phyloP scores from a whole-genome alignment of 352 stramenopile species.

The Globisporangium apiculatum region DNA sequence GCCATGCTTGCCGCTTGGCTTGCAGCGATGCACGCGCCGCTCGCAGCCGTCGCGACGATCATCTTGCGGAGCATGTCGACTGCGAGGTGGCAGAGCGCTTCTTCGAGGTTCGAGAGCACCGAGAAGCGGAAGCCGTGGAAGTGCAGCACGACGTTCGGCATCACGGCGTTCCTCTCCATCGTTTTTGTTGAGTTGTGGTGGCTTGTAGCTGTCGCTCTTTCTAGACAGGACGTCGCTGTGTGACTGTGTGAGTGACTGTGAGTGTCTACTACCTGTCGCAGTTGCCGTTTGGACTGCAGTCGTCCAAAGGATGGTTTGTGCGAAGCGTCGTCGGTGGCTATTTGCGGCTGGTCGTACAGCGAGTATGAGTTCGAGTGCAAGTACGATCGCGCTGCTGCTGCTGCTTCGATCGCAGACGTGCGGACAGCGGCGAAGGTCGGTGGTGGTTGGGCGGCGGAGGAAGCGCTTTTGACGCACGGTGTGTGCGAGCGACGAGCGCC shows the following conservation, averaged over 20 bases:
- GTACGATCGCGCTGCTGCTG: background rate
- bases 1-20: slow-evolving; percentile 10
- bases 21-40: slow-evolving; percentile 8
- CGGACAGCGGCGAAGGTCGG: background rate
- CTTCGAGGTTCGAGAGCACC: slow-evolving; percentile 17
- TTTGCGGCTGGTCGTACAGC: background rate
- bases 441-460: background rate
- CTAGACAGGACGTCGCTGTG: slow-evolving; percentile 10
- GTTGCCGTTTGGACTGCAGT: background rate
- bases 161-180: slow-evolving; percentile 18
- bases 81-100: slow-evolving; percentile 16
- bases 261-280: background rate
- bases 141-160: slow-evolving; percentile 51
- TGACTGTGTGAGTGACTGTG: too few species aligned
- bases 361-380: background rate
- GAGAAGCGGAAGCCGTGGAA: slow-evolving; percentile 46
- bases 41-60: slow-evolving; percentile 12
- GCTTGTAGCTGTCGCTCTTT: slow-evolving; percentile 1
- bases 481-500: too few species aligned
- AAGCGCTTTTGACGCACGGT: background rate
- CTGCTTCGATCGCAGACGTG: slow-evolving; percentile 1
- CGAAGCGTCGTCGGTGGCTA: background rate
- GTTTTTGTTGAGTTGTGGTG: background rate
- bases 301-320: background rate
- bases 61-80: slow-evolving; percentile 18